Base-by-base conservation (phyloP, 2,329 filamentous ascomycete genomes). In the Diatrype stigma region DNA sequence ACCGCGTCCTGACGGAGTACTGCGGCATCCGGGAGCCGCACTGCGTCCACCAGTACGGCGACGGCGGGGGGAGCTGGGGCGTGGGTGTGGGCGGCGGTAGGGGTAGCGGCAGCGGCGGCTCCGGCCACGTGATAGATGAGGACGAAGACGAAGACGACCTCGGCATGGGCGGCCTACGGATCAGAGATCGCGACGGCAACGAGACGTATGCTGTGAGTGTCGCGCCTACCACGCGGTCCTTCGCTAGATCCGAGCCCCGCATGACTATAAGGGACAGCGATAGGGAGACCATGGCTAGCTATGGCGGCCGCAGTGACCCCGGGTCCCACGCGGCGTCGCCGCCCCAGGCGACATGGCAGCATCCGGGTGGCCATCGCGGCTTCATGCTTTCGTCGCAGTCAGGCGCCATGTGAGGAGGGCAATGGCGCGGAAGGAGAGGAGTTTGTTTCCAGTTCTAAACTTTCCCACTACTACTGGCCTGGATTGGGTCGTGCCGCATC, bases 1-100 rank as follows among this genome's bases (percentile, higher is more conserved):
- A 81, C 61, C 68, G 73, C 55, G 75, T 83, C 51, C 63, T 84
- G 35, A 76, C 71, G 1, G 75, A 76, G 54, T 60, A 68, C 42
- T 78, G 75, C 55, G 68, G 65, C 22, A 75, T 79, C 44, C 50
- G 63, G 5, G 76, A 80, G 61, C 77, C 77, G 47, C 78, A 81
- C 57, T 82, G 78, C 61, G 74, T 78, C n/a, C 74, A 79, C 50
- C 70, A 74, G 52, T 79, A 79, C 53, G 67, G 65, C 7, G 57
- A 59, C 12, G n/a, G n/a, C n/a, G n/a, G n/a, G n/a, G n/a, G n/a
- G n/a, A n/a, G n/a, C n/a, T n/a, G n/a, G n/a, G n/a, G n/a, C n/a
- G n/a, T n/a, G n/a, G n/a, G n/a, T n/a, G n/a, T n/a, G n/a, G n/a
- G n/a, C n/a, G n/a, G n/a, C n/a, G n/a, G n/a, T n/a, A n/a, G n/a